These are phyloP conservation scores for Colletotrichum sp. DNA, from an alignment of 2,329 filamentous ascomycete species.

Conservation along the genomic window DNA sequence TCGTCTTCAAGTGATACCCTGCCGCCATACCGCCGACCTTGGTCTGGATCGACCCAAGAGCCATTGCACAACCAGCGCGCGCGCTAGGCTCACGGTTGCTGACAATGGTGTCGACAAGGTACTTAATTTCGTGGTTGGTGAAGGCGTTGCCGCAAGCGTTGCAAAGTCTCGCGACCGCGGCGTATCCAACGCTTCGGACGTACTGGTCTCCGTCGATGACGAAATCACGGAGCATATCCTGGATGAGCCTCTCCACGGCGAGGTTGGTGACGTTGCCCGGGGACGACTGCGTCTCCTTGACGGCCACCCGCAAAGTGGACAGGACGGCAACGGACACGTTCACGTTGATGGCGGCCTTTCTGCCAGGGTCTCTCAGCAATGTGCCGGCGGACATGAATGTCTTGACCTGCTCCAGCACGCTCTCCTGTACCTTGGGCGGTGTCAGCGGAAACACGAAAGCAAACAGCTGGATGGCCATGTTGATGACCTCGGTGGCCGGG, in stretches of 20 bases:
- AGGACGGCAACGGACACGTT: constrained; percentile 87
- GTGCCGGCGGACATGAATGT: constrained; percentile 84
- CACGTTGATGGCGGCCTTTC: constrained; percentile 88
- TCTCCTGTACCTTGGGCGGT: constrained; percentile 91
- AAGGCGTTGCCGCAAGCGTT: constrained; percentile 84
- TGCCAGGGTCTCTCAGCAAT: constrained; percentile 83
- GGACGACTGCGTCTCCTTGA: constrained; percentile 77
- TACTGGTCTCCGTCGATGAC: constrained; percentile 85
- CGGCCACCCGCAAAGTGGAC: constrained; percentile 81
- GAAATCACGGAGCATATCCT: constrained; percentile 75
- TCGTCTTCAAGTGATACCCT: constrained; percentile 94
- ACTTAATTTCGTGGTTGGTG: constrained; percentile 89
- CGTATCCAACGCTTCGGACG: constrained; percentile 83
- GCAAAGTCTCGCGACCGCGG: constrained; percentile 86
- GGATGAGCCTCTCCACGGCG: constrained; percentile 83
- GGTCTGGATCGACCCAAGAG: constrained; percentile 90
- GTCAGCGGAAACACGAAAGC: constrained; percentile 90
- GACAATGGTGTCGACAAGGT: constrained; percentile 92
- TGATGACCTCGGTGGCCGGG: constrained; percentile 90
- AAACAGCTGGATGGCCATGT: constrained; percentile 92
- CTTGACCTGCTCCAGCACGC: constrained; percentile 90
- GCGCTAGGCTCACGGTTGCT: constrained; percentile 92
- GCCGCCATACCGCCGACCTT: constrained; percentile 98
- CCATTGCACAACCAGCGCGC: constrained; percentile 92
- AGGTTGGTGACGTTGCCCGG: constrained; percentile 75